A percentile compares a stretch with the other conserved stretches of the same genome.
Conservation (phyloP, 495 filamentous ascomycete genomes). For the Gamarada debralockiae region DNA sequence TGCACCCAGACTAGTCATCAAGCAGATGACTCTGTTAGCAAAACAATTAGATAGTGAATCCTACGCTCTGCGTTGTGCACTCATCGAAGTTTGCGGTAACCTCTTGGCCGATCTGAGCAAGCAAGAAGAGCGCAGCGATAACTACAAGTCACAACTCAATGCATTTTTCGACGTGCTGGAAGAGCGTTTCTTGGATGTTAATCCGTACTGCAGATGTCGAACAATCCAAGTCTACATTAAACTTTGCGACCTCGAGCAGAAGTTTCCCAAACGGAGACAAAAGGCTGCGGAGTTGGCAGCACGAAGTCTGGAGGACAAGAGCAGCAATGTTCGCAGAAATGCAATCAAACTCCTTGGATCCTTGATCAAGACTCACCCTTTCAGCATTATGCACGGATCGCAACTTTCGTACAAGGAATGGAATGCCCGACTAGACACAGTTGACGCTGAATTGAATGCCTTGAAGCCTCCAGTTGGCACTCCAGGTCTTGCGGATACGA, state of each 20-base stretch:
- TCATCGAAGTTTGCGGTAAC: constrained; percentile 99
- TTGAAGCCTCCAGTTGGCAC: constrained; percentile 76
- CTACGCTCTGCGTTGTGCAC: constrained; percentile 85
- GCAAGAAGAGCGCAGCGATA: constrained; percentile 83
- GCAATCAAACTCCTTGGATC: constrained; percentile 88
- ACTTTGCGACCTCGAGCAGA: constrained; percentile 87
- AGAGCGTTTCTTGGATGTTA: constrained; percentile 93
- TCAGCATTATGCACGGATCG: constrained; percentile 85
- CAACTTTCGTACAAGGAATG: constrained; percentile 82
- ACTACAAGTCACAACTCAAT: constrained; percentile 89
- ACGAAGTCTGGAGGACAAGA: constrained; percentile 92
- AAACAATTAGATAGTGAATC: constrained; percentile 97
- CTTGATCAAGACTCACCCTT: constrained; percentile 89
- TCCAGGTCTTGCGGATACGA: constrained; percentile 63
- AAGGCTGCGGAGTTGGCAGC: constrained; percentile 79
- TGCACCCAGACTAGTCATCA: constrained; percentile 86
- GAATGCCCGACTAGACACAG: constrained; percentile 70
- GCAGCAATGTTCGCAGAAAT: constrained; percentile 92
- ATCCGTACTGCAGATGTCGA: constrained; percentile 91
- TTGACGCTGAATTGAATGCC: constrained; percentile 75
- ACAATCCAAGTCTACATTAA: constrained; percentile 91
- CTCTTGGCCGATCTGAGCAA: constrained; percentile 86
- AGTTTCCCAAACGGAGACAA: constrained; percentile 90
- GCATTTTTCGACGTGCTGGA: constrained; percentile 96
- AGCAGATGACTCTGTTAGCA: constrained; percentile 90